phyloP scores from a whole-genome alignment of 805 yeast genomes.

The Pichia scutulata region DNA sequence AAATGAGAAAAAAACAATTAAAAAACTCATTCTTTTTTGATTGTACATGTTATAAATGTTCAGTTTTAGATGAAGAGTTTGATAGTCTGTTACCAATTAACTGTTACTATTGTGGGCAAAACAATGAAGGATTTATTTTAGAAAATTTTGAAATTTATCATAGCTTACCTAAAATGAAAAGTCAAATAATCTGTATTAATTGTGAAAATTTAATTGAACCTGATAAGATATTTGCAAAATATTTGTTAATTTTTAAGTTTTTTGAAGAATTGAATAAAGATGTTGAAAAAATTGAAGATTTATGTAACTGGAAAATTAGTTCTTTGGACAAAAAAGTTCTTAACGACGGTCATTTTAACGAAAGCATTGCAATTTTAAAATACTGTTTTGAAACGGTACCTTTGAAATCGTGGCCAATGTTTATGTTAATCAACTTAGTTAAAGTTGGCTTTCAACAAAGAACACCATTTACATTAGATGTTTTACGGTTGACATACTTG shows the following conservation, averaged over 20 bases:
- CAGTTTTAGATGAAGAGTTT: neutral
- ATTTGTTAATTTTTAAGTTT: neutral
- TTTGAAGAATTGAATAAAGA: neutral
- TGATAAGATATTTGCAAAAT: neutral
- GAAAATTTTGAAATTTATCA: neutral
- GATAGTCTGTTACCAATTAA: constrained; percentile 26
- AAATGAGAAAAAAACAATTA: constrained; percentile 25
- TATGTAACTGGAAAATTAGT: neutral
- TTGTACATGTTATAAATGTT: constrained; percentile 30
- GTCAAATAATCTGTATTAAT: neutral
- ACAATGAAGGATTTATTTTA: constrained; percentile 13
- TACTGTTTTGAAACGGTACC: constrained; percentile 9
- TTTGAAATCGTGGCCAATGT: constrained; percentile 19
- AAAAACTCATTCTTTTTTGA: constrained; percentile 25
- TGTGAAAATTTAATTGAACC: constrained; percentile 4
- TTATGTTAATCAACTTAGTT: constrained; percentile 9
- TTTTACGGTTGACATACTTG: constrained; percentile 11
- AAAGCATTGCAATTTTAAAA: constrained; percentile 1
- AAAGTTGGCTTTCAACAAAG: constrained; percentile 3
- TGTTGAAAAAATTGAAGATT: constrained; percentile 2
- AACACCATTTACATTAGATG: constrained; percentile 8
- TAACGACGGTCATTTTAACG: neutral
- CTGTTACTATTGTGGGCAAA: constrained; percentile 20
- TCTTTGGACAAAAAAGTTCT: neutral
- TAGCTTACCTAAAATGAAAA: neutral